phyloP scores from a whole-genome alignment of 2,329 filamentous ascomycete species.

The Hirsutella minnesotensis region DNA sequence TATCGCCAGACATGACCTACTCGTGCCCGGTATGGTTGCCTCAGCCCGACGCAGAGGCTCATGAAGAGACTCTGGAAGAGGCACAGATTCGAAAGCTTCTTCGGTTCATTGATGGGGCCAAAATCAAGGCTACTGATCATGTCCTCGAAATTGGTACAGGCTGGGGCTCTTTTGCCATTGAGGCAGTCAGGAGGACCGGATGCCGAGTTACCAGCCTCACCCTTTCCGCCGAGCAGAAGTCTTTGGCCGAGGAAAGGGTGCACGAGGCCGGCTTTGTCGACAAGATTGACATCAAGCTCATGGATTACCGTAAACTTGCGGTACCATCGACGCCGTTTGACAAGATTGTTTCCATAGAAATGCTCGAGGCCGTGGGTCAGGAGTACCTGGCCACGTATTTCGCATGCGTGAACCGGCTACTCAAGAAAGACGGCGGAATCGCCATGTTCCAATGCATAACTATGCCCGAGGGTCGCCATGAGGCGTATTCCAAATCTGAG shows the following conservation, averaged over 20 bases:
- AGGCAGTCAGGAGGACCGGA: slow-evolving; percentile 52
- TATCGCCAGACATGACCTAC: slow-evolving; percentile 68
- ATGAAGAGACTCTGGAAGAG: slow-evolving; percentile 45
- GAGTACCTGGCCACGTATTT: slow-evolving; percentile 61
- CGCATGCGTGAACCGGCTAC: slow-evolving; percentile 44
- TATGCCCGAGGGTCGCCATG: slow-evolving; percentile 58
- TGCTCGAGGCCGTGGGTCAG: slow-evolving; percentile 62
- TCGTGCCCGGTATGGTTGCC: slow-evolving; percentile 55
- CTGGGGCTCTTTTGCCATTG: slow-evolving; percentile 64
- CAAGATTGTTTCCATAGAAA: slow-evolving; percentile 65
- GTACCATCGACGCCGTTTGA: slow-evolving; percentile 46
- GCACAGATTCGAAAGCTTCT: slow-evolving; percentile 58
- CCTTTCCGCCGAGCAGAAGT: slow-evolving; percentile 57
- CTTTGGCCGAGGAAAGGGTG: slow-evolving; percentile 54
- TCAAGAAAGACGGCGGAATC: slow-evolving; percentile 55
- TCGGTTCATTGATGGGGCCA: slow-evolving; percentile 53
- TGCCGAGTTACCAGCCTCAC: slow-evolving; percentile 60
- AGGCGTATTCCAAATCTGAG: slow-evolving; percentile 51
- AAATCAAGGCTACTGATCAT: slow-evolving; percentile 52
- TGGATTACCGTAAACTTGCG: slow-evolving; percentile 55
- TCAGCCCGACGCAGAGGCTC: neutral
- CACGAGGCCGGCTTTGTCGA: slow-evolving; percentile 44
- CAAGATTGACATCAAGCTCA: slow-evolving; percentile 51
- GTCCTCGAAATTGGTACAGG: slow-evolving; percentile 66
- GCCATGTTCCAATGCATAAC: slow-evolving; percentile 69